A percentile compares a stretch with the other conserved stretches of the same genome.
Evolutionary conservation across 331 rosid species (phyloP).

Genomic region (Telfairia occidentalis): DNA sequence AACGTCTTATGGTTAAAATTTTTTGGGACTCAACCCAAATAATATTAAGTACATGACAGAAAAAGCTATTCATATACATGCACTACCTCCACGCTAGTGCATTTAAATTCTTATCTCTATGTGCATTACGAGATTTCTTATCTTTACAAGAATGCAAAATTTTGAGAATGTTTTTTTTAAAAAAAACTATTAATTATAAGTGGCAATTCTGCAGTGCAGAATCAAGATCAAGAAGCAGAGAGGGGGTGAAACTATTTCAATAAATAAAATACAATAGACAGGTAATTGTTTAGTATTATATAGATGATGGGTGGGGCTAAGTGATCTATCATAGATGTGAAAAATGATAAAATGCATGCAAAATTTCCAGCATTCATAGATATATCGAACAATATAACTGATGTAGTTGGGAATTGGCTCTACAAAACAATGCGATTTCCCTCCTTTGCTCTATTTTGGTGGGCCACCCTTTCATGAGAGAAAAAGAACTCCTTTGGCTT

Average conservation of each 20-base stretch:
- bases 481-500: no score
- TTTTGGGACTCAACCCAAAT: background rate
- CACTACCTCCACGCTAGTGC: background rate
- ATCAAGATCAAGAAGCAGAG: background rate
- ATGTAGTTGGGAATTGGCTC: no score
- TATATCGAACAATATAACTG: background rate
- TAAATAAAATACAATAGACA: background rate
- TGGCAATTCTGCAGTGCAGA: background rate
- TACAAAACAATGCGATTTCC: no score
- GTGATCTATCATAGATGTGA: background rate
- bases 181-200: background rate
- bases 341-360: background rate
- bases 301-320: background rate
- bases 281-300: background rate
- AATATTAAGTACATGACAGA: background rate
- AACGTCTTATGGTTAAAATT: background rate
- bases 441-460: no score
- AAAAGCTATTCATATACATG: background rate
- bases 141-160: background rate
- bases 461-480: no score
- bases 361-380: background rate
- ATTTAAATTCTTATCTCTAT: background rate
- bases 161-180: background rate
- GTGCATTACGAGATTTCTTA: background rate
- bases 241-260: background rate